Conservation (phyloP, 768 basidiomycete species). For the Mrakia frigida region DNA sequence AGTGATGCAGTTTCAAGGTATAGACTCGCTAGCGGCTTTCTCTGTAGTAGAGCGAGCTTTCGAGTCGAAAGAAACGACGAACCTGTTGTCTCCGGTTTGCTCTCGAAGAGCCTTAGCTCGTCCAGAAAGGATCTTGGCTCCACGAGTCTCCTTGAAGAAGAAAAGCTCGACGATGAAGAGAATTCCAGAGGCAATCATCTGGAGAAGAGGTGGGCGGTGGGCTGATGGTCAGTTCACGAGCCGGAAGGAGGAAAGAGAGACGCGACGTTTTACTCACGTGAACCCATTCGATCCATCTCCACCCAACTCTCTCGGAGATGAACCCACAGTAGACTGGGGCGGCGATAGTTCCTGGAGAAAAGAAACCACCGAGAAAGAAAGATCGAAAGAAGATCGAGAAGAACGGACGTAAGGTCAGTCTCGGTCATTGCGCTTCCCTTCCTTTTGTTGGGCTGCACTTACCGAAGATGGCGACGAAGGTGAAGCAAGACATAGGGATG, state of each 20-base stretch:
- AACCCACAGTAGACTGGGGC: slow-evolving; percentile 36
- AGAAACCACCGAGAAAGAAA: too few species aligned
- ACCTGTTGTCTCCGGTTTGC: slow-evolving; percentile 36
- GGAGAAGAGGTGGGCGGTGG: background rate
- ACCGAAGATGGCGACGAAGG: slow-evolving; percentile 24
- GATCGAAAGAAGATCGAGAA: too few species aligned
- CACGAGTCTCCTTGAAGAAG: slow-evolving; percentile 45
- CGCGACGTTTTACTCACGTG: too few species aligned
- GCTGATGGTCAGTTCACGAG: background rate
- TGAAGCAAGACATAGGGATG: slow-evolving; percentile 36
- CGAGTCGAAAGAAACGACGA: slow-evolving; percentile 14
- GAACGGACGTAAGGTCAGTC: too few species aligned
- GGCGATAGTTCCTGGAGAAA: background rate
- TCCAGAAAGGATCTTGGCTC: slow-evolving; percentile 39
- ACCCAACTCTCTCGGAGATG: slow-evolving; percentile 35
- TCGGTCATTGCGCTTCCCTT: too few species aligned
- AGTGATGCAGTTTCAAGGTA: too few species aligned
- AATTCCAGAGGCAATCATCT: slow-evolving; percentile 35
- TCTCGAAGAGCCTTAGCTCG: slow-evolving; percentile 41
- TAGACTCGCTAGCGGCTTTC: too few species aligned
- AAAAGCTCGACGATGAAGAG: slow-evolving; percentile 36
- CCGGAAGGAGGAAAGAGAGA: too few species aligned
- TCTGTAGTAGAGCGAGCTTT: too few species aligned
- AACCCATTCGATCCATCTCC: slow-evolving; percentile 37
- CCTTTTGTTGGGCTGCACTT: too few species aligned